Conservation (phyloP, 2,329 filamentous ascomycete genomes). For the Botrytis deweyae region DNA sequence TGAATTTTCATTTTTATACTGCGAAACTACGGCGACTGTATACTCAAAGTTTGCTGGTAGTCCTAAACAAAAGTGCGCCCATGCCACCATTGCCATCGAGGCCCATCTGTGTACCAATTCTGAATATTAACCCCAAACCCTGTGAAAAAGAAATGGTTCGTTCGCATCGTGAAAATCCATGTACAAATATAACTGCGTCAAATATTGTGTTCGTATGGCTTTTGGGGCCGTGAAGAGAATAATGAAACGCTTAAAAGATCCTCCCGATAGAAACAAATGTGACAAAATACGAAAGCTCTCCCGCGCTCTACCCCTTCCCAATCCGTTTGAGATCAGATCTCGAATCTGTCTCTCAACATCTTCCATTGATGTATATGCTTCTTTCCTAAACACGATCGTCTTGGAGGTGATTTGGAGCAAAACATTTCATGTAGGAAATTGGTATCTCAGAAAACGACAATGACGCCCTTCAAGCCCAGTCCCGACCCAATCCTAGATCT, state of each 20-base stretch:
- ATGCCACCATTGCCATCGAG: constrained; percentile 13
- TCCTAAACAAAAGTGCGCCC: constrained; percentile 3
- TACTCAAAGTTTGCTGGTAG: neutral
- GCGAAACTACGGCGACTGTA: neutral
- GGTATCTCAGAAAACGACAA: constrained; percentile 21
- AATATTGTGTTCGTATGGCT: constrained; percentile 11
- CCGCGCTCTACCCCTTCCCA: neutral
- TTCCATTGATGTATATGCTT: neutral
- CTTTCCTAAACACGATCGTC: neutral
- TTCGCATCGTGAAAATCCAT: constrained; percentile 11
- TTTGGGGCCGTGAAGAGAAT: constrained; percentile 4
- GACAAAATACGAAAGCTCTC: neutral
- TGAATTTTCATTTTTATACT: neutral
- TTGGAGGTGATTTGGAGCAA: constrained; percentile 9
- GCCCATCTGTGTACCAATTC: constrained; percentile 16
- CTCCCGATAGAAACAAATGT: neutral
- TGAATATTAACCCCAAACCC: neutral
- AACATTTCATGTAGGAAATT: constrained; percentile 10
- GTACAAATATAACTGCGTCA: constrained; percentile 17
- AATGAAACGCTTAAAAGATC: neutral
- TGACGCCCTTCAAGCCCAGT: constrained; percentile 18
- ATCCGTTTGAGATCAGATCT: neutral
- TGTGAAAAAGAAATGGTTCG: neutral
- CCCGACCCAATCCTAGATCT: constrained; percentile 11
- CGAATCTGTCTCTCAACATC: constrained; percentile 2